These are phyloP conservation scores for Allantophomopsis cytisporea DNA, from an alignment of 2,329 filamentous ascomycete species.

Conservation along the genomic window DNA sequence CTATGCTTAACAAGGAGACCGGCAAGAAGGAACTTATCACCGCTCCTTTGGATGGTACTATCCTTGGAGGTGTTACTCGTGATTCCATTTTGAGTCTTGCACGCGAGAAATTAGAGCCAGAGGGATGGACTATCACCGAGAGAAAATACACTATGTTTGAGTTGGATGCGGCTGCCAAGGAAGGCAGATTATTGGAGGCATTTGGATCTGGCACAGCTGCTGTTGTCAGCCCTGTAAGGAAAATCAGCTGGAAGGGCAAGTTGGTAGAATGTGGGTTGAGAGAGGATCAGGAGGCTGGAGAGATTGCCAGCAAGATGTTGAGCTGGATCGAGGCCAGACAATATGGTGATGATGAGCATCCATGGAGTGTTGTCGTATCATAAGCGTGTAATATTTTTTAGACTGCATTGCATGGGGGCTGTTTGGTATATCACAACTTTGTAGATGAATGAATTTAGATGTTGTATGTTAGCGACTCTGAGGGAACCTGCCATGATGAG, in stretches of 20 bases:
- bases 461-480: no score
- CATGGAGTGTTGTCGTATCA: slow-evolving; percentile 59
- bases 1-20: slow-evolving; percentile 71
- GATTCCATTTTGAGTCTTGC: slow-evolving; percentile 85
- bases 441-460: no score
- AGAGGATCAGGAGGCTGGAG: slow-evolving; percentile 73
- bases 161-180: slow-evolving; percentile 64
- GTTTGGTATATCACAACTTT: no score
- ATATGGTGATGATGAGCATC: slow-evolving; percentile 85
- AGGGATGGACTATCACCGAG: slow-evolving; percentile 84
- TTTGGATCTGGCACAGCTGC: slow-evolving; percentile 92
- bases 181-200: slow-evolving; percentile 81
- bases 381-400: neutral
- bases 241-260: slow-evolving; percentile 78
- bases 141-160: slow-evolving; percentile 88
- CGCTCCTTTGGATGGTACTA: slow-evolving; percentile 92
- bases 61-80: slow-evolving; percentile 85
- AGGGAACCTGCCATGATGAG: no score
- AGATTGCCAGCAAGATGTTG: slow-evolving; percentile 79
- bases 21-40: slow-evolving; percentile 88
- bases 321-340: slow-evolving; percentile 93
- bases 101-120: slow-evolving; percentile 63
- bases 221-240: slow-evolving; percentile 80
- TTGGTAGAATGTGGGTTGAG: slow-evolving; percentile 72
- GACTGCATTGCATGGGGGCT: no score